Evolutionary conservation across 768 basidiomycete genomes (phyloP), one percentile per base, ranked within the genome.

Genomic region (Lepiota venenata): DNA sequence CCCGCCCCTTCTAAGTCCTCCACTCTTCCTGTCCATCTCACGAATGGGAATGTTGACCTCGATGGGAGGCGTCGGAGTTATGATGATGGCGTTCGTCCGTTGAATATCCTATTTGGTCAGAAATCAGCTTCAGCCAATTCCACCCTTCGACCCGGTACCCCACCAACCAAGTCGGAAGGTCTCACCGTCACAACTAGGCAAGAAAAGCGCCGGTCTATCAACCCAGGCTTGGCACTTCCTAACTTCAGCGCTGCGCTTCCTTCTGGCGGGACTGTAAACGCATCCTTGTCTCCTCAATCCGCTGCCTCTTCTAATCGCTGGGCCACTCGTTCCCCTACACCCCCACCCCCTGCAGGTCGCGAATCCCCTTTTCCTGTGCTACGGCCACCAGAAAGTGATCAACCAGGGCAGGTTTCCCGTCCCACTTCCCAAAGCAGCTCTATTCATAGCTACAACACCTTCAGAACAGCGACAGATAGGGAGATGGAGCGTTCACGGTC

Each of bases 151-250:
- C 57, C 55, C 48, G 54, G 58, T 56, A 43, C 52, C 45, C 35
- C 55, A 62, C 21, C 51, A 52, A 11, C 61, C 57, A 47, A 52
- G 10, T 54, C 66, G 25, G 69, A 68, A 20, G 65, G 68, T 18
- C 68, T 75, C 35, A 62, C 66, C 44, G 72, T 69, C 11, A 73
- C 75, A 4, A 71, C 75, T 5, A 66, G 69, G 18, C 68, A 68
- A 36, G 74, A 77, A 36, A 78, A 74, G 60, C 74, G 77, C 38
- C 73, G 75, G 43, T 79, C 79, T 35, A 79, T 80, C 47, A 79
- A 79, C 58, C 78, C 78, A 6, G 76, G 70, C 41, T 62, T 77
- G 20, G 58, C 65, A 4, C 61, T 78, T 52, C 63, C 70, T 29
- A 64, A 71, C 56, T 67, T 73, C 55, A 69, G 63, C 42, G 45